Evolutionary conservation across 805 yeast genomes (phyloP).

Genomic region (Teunomyces tritomae): DNA sequence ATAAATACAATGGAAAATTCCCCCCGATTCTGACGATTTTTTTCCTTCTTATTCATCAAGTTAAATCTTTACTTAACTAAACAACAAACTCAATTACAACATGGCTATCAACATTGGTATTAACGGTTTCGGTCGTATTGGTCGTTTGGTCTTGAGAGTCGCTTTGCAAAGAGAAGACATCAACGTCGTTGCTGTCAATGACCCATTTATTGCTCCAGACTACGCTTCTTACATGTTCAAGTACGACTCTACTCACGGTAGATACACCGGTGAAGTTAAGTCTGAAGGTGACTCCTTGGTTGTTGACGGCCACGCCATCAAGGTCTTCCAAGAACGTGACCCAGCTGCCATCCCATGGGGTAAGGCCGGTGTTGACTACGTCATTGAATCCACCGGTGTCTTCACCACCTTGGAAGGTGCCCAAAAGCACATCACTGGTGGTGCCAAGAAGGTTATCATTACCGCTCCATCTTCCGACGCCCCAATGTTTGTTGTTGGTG

Average conservation of each 20-base stretch:
- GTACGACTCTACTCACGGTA: slow-evolving; percentile 37
- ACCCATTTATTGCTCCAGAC: slow-evolving; percentile 34
- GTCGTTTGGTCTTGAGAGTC: slow-evolving; percentile 34
- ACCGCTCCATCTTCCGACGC: slow-evolving; percentile 37
- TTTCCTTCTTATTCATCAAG: not conserved
- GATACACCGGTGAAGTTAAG: slow-evolving; percentile 28
- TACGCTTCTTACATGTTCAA: slow-evolving; percentile 38
- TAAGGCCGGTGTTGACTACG: slow-evolving; percentile 29
- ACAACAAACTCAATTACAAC: slow-evolving; percentile 5
- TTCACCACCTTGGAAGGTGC: slow-evolving; percentile 35
- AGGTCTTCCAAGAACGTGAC: slow-evolving; percentile 34
- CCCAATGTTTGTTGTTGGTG: slow-evolving; percentile 37
- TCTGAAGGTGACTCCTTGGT: slow-evolving; percentile 22
- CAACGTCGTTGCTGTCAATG: slow-evolving; percentile 32
- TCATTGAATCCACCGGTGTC: slow-evolving; percentile 35
- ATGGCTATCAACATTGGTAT: slow-evolving; percentile 30
- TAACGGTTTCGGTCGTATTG: slow-evolving; percentile 38
- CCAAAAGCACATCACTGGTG: slow-evolving; percentile 35
- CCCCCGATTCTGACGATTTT: not conserved
- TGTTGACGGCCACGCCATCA: slow-evolving; percentile 27
- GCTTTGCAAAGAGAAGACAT: slow-evolving; percentile 32
- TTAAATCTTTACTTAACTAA: not conserved
- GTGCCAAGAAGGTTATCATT: slow-evolving; percentile 35
- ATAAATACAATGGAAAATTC: slow-evolving; percentile 7
- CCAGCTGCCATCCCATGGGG: slow-evolving; percentile 36